These are phyloP conservation scores for Butyriboletus loyo DNA, from an alignment of 768 basidiomycete genomes.

Conservation along the genomic window DNA sequence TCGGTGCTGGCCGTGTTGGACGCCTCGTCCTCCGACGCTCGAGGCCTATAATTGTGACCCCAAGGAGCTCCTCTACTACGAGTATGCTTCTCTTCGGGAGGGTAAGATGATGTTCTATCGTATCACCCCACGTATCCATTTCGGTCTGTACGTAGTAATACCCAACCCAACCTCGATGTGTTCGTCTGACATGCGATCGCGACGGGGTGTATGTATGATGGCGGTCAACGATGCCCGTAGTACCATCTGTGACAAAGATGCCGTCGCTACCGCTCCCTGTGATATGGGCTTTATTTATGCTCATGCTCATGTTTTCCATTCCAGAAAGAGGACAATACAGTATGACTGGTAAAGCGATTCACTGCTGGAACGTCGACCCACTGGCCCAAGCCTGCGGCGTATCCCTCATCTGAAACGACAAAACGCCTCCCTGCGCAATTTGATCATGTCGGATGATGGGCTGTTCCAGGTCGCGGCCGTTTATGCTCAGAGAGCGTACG, in stretches of 20 bases:
- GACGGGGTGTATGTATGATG: conserved; percentile 82
- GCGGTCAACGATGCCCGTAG: conserved; percentile 91
- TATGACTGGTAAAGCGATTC: too few relatives aligned
- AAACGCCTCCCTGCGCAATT: conserved; percentile 51
- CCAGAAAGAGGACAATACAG: neutral
- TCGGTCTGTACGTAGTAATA: neutral
- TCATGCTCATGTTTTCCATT: too few relatives aligned
- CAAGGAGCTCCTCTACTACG: conserved; percentile 88
- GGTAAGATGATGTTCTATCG: conserved; percentile 30
- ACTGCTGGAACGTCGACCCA: neutral
- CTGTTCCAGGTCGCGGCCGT: conserved; percentile 41
- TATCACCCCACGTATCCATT: neutral
- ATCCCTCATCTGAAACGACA: conserved; percentile 66
- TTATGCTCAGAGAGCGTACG: conserved; percentile 55
- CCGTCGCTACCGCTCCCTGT: conserved; percentile 70
- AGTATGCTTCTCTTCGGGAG: conserved; percentile 68
- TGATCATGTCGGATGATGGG: conserved; percentile 63
- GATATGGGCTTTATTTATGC: too few relatives aligned
- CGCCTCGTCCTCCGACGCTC: conserved; percentile 84
- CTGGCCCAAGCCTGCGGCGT: conserved; percentile 44
- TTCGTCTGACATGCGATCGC: neutral
- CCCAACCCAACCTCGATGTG: conserved; percentile 38
- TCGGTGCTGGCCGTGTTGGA: conserved; percentile 78
- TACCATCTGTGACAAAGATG: conserved; percentile 82
- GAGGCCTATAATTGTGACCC: conserved; percentile 76